Evolutionary conservation across 1,284 basidiomycete genomes (phyloP).

Genomic region (Rhodotorula glutinis): DNA sequence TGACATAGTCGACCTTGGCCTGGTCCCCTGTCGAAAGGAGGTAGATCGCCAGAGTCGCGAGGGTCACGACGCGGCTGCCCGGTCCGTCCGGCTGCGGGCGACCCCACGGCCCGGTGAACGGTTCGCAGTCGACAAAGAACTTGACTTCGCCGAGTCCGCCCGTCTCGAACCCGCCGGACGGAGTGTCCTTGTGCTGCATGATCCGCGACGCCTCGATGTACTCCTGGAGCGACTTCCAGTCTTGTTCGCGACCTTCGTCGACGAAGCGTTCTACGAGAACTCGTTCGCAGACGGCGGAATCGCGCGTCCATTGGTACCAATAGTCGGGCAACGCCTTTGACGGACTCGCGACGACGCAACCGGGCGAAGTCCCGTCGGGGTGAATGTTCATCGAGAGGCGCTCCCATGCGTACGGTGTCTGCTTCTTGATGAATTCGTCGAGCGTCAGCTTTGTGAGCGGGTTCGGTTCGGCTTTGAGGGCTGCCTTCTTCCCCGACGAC

Average conservation of each 20-base stretch:
- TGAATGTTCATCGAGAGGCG: slow-evolving; percentile 38
- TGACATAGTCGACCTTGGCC: slow-evolving; percentile 48
- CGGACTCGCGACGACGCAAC: slow-evolving; percentile 51
- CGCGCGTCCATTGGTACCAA: slow-evolving; percentile 55
- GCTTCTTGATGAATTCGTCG: slow-evolving; percentile 26
- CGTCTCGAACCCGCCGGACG: slow-evolving; percentile 50
- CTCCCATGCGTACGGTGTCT: slow-evolving; percentile 21
- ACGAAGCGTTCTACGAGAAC: slow-evolving; percentile 36
- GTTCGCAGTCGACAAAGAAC: slow-evolving; percentile 45
- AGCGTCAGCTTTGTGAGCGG: slow-evolving; percentile 25
- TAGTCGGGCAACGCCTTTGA: slow-evolving; percentile 51
- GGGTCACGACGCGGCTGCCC: slow-evolving; percentile 51
- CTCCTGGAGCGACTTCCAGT: slow-evolving; percentile 30
- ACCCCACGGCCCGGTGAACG: slow-evolving; percentile 36
- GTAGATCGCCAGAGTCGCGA: slow-evolving; percentile 51
- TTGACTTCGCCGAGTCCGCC: slow-evolving; percentile 58
- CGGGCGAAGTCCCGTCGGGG: slow-evolving; percentile 36
- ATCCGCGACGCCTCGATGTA: slow-evolving; percentile 37
- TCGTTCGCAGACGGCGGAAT: slow-evolving; percentile 50
- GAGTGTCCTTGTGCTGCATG: slow-evolving; percentile 51
- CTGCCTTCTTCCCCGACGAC: background rate
- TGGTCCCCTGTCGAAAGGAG: slow-evolving; percentile 48
- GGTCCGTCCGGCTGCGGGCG: slow-evolving; percentile 51
- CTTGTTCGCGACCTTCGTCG: slow-evolving; percentile 6
- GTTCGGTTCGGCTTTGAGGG: background rate